Base-by-base conservation (phyloP, 768 basidiomycete species). In the Mycena leptocephala region DNA sequence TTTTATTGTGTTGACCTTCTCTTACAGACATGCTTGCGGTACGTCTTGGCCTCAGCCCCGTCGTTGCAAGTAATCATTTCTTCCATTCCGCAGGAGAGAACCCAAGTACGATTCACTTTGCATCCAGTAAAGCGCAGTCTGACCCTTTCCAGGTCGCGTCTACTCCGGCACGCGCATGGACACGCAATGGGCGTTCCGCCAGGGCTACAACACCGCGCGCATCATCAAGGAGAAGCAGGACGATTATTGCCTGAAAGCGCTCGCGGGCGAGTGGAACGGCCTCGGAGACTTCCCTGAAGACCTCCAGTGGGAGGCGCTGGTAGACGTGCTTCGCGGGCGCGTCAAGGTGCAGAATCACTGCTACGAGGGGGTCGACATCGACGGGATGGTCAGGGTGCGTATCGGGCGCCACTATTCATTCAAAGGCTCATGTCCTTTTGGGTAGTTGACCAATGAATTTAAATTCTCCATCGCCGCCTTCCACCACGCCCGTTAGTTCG, bases 391-490 rank as follows among this genome's bases (percentile, higher is more conserved):
- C 75, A 87, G 94, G 71, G 93, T 93, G 80, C 20, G 91, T 83
- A 24, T 24, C 16, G 11, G 37, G 10, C 16, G 16, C 28, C 2
- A 11, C 0, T 13, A 5, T 53, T 18, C 41, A 18, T 8, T n/a
- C 16, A 58, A 26, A 6, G 3, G 6, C 7, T 53, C 37, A 16
- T 11, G 8, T 9, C 55, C 32, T 41, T 37, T 2, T 6, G 13
- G 2, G 5, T 69, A 95, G 89, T 86, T 96, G 2, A 92, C 94
- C 14, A 95, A 96, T 82, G 95, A 96, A 76, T 96, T 96, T 86
- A 86, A 95, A 76, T 95, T 95, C 85, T 90, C 93, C 0, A 86
- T 95, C 35, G 91, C 94, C 0, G 93, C 93, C 0, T 92, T 95
- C 83, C 95, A 95, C 78, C 95, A 96, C 77, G 95, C 95, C 2